Evolutionary conservation across 345 rosid species (phyloP).

Genomic region (Murraya paniculata): DNA sequence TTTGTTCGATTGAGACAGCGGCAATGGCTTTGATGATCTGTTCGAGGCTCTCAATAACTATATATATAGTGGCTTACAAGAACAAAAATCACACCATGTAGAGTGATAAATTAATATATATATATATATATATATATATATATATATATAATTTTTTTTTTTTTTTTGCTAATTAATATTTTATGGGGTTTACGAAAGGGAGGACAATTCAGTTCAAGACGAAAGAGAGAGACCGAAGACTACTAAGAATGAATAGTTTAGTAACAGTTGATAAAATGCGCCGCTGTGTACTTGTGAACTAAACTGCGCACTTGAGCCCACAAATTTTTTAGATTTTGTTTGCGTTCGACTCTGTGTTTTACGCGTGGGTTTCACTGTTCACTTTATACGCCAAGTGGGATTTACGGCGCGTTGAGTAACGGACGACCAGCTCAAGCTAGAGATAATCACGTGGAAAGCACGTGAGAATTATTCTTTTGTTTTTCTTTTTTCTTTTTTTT

Average conservation of each 20-base stretch:
- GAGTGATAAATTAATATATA: too few relatives aligned
- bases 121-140: too few relatives aligned
- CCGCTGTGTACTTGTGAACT: neutral
- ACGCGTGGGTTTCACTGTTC: neutral
- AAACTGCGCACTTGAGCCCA: neutral
- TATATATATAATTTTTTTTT: neutral
- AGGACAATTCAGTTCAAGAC: neutral
- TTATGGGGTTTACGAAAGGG: neutral
- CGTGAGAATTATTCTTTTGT: neutral
- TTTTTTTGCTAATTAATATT: neutral
- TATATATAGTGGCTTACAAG: neutral
- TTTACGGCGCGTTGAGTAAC: neutral
- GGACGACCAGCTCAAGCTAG: neutral
- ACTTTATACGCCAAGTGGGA: neutral
- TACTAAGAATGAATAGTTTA: neutral
- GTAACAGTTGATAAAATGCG: neutral
- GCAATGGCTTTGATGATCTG: constrained; percentile 22
- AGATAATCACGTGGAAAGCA: neutral
- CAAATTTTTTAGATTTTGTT: neutral
- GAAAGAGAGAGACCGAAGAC: neutral
- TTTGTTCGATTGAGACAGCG: constrained; percentile 31
- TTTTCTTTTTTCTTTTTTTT: neutral
- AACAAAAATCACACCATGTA: neutral
- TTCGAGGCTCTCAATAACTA: constrained; percentile 21
- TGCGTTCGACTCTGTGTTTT: neutral